These are phyloP conservation scores for Talaromyces islandicus DNA, from an alignment of 2,329 filamentous ascomycete genomes.

Conservation along the genomic window DNA sequence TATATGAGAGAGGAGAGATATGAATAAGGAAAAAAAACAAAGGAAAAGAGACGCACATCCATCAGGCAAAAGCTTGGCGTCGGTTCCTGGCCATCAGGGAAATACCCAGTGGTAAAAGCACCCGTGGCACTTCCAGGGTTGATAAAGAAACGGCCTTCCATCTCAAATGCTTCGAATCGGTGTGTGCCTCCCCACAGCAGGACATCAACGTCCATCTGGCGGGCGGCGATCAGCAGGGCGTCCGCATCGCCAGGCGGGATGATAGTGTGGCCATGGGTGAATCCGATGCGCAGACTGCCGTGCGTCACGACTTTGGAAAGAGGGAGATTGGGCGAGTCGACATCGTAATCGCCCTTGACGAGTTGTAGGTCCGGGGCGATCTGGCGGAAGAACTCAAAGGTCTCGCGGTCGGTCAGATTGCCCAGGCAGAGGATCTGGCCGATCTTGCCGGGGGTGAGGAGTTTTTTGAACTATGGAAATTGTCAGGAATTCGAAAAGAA, in stretches of 20 bases:
- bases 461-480: constrained; percentile 67
- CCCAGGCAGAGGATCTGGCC: constrained; percentile 74
- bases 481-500: constrained; percentile 6
- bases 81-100: constrained; percentile 60
- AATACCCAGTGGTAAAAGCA: constrained; percentile 57
- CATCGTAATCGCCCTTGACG: constrained; percentile 65
- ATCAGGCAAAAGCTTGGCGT: constrained; percentile 93
- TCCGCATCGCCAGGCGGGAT: constrained; percentile 62
- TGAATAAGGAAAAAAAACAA: not conserved
- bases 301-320: constrained; percentile 66
- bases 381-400: constrained; percentile 73
- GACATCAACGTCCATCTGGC: constrained; percentile 67
- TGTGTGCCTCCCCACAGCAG: constrained; percentile 65
- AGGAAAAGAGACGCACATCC: constrained; percentile 66
- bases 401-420: constrained; percentile 72
- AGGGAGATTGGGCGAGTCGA: constrained; percentile 59
- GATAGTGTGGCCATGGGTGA: constrained; percentile 67
- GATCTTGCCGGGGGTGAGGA: constrained; percentile 77
- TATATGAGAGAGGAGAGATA: not conserved
- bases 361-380: constrained; percentile 67
- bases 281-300: constrained; percentile 61
- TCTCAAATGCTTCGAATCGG: constrained; percentile 65
- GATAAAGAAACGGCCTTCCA: constrained; percentile 67
- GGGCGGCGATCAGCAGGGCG: constrained; percentile 59
- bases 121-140: constrained; percentile 65